Conservation (phyloP, 495 filamentous ascomycete species). For the Aspergillus panamensis region DNA sequence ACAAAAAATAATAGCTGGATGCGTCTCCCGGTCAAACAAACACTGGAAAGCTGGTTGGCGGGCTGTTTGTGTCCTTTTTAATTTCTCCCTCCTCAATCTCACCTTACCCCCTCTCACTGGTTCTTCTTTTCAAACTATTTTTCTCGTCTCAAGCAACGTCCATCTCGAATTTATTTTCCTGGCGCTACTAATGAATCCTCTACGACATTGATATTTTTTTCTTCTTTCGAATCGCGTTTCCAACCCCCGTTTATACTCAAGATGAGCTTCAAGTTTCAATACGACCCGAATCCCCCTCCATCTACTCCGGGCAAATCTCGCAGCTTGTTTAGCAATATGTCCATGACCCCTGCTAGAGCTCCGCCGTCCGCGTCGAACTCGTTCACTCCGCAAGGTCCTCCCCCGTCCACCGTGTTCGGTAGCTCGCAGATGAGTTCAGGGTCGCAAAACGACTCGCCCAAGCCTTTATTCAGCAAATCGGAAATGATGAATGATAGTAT, state of each 20-base stretch:
- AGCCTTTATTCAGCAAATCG: conserved; percentile 41
- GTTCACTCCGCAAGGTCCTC: conserved; percentile 70
- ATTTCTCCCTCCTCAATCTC: too few relatives aligned
- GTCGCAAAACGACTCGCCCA: conserved; percentile 31
- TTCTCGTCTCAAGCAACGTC: too few relatives aligned
- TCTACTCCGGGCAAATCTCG: conserved; percentile 44
- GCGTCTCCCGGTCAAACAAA: conserved; percentile 2
- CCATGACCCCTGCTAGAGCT: conserved; percentile 73
- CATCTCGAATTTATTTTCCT: background rate
- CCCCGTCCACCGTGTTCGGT: conserved; percentile 59
- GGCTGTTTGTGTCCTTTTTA: too few relatives aligned
- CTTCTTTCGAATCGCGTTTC: background rate
- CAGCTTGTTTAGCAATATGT: conserved; percentile 50
- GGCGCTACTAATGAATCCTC: background rate
- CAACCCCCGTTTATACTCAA: conserved; percentile 10
- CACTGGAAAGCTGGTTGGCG: too few relatives aligned
- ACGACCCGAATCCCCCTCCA: conserved; percentile 33
- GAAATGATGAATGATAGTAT: conserved; percentile 43
- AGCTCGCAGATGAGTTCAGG: conserved; percentile 59
- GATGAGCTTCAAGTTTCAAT: conserved; percentile 42
- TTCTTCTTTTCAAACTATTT: too few relatives aligned
- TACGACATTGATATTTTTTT: background rate
- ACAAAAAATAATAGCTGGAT: conserved; percentile 6
- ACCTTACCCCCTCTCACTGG: too few relatives aligned
- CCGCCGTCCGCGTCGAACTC: conserved; percentile 66